Percentiles rank a stretch among this genome's conserved stretches.
Evolutionary conservation across 2,329 filamentous ascomycete species (phyloP).

Genomic region (Aspergillus candidus): DNA sequence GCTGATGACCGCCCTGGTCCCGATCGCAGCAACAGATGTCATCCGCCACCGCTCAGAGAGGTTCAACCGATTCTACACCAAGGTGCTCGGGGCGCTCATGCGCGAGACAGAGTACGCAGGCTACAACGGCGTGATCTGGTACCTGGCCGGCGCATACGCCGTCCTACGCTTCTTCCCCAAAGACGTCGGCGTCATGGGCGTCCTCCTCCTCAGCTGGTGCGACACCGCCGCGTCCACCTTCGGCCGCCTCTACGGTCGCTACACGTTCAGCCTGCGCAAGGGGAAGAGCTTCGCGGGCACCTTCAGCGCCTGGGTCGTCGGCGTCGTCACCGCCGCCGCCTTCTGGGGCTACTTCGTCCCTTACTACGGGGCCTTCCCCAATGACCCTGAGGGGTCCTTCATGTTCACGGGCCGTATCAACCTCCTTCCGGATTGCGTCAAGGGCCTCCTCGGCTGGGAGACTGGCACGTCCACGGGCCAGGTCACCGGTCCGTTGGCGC

Average conservation of each 20-base stretch:
- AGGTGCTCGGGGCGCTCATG: constrained; percentile 82
- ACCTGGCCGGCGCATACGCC: constrained; percentile 82
- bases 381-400: constrained; percentile 64
- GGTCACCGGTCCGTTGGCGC: constrained; percentile 64
- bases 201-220: constrained; percentile 92
- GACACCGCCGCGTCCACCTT: constrained; percentile 96
- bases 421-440: constrained; percentile 56
- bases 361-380: constrained; percentile 57
- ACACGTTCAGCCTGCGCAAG: constrained; percentile 75
- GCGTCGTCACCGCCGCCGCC: constrained; percentile 71
- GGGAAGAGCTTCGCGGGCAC: constrained; percentile 92
- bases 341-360: constrained; percentile 89
- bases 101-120: constrained; percentile 89
- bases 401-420: constrained; percentile 74
- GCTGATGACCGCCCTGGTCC: constrained; percentile 72
- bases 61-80: constrained; percentile 84
- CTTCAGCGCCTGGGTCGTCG: constrained; percentile 73
- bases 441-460: constrained; percentile 57
- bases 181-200: constrained; percentile 82
- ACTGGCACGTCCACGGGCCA: constrained; percentile 47
- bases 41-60: constrained; percentile 74
- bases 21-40: constrained; percentile 75
- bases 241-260: constrained; percentile 79
- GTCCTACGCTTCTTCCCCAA: constrained; percentile 86
- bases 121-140: constrained; percentile 97